phyloP scores from a whole-genome alignment of 2,329 filamentous ascomycete species.

The Balansia obtecta region DNA sequence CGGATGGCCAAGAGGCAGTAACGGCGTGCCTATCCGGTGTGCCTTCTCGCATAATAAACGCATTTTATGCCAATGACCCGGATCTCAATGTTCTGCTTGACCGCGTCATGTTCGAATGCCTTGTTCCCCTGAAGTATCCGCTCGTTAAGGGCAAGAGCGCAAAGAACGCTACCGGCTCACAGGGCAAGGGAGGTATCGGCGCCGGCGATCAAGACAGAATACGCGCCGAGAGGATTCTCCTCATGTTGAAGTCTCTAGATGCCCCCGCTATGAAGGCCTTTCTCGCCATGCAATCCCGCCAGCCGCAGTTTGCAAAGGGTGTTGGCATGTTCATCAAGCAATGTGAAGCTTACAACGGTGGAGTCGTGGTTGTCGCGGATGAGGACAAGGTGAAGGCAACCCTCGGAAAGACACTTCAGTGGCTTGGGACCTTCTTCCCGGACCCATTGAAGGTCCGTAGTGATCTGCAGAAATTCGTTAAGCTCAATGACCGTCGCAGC shows the following conservation, averaged over 20 bases:
- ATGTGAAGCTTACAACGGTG: conserved; percentile 87
- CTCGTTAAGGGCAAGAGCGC: conserved; percentile 45
- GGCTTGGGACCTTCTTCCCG: conserved; percentile 62
- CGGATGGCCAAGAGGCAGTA: conserved; percentile 67
- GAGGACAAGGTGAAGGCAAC: conserved; percentile 56
- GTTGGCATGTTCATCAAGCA: conserved; percentile 65
- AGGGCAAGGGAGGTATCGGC: conserved; percentile 25
- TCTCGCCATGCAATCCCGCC: conserved; percentile 71
- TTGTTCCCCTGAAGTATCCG: conserved; percentile 84
- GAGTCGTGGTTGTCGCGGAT: conserved; percentile 63
- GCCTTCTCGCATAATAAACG: conserved; percentile 74
- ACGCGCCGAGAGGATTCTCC: conserved; percentile 70
- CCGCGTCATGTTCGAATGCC: conserved; percentile 70
- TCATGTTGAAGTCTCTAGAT: conserved; percentile 70
- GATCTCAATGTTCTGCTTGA: conserved; percentile 80
- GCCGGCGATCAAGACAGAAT: conserved; percentile 62
- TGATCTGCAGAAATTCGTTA: conserved; percentile 84
- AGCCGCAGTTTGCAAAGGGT: conserved; percentile 60
- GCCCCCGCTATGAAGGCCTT: conserved; percentile 72
- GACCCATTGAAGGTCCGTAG: conserved; percentile 59
- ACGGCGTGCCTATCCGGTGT: conserved; percentile 65
- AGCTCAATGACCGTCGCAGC: conserved; percentile 75
- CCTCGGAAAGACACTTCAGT: conserved; percentile 60
- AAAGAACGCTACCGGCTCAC: conserved; percentile 48
- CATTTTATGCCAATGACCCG: conserved; percentile 78